Evolutionary conservation across 2,329 filamentous ascomycete species (phyloP).

Genomic region (Stemphylium vesicarium): DNA sequence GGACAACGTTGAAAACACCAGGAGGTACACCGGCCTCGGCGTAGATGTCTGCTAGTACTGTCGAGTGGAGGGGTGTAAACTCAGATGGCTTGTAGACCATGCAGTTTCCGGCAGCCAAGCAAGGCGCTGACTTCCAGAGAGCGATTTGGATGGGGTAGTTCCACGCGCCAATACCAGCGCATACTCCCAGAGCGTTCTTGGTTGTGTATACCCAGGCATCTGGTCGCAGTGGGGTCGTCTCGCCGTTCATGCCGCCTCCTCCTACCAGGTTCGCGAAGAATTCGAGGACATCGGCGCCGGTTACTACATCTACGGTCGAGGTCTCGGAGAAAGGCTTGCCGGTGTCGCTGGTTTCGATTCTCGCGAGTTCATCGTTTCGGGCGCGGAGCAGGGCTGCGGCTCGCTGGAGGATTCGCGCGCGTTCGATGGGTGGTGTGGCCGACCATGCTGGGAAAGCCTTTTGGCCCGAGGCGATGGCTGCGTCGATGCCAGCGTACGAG

Average conservation of each 20-base stretch:
- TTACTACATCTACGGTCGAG: constrained; percentile 80
- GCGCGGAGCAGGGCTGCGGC: constrained; percentile 75
- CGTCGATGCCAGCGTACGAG: constrained; percentile 70
- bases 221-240: constrained; percentile 74
- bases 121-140: constrained; percentile 87
- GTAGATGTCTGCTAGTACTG: constrained; percentile 77
- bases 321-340: constrained; percentile 88
- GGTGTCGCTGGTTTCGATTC: constrained; percentile 81
- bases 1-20: constrained; percentile 86
- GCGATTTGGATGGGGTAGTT: constrained; percentile 93
- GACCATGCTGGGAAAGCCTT: constrained; percentile 79
- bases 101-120: constrained; percentile 83
- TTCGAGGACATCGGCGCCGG: constrained; percentile 83
- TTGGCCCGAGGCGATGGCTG: constrained; percentile 73
- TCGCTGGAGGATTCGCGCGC: constrained; percentile 77
- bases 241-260: constrained; percentile 79
- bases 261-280: constrained; percentile 84
- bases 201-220: constrained; percentile 84
- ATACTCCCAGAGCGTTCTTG: constrained; percentile 82
- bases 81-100: constrained; percentile 93
- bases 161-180: constrained; percentile 87
- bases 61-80: constrained; percentile 82
- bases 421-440: constrained; percentile 72
- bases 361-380: constrained; percentile 80
- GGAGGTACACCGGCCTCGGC: constrained; percentile 78